Evolutionary conservation across 495 filamentous ascomycete species (phyloP).

Genomic region (Aspergillus affinis): DNA sequence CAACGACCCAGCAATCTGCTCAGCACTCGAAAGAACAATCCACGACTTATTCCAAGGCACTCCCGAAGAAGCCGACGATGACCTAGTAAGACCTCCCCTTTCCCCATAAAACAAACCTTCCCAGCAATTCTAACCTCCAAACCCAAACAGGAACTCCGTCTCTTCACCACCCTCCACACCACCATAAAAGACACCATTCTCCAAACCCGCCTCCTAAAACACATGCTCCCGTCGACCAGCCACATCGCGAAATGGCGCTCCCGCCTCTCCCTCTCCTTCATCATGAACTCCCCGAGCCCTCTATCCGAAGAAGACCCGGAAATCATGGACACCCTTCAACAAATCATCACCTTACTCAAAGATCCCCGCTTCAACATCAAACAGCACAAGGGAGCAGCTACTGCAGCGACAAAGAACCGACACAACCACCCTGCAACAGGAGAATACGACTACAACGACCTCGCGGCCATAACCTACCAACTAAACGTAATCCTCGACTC

Average conservation of each 20-base stretch:
- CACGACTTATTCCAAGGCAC: slow-evolving; percentile 38
- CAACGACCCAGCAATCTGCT: slow-evolving; percentile 35
- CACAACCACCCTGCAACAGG: neutral
- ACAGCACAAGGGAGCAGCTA: slow-evolving; percentile 16
- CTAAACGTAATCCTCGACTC: slow-evolving; percentile 74
- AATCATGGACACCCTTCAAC: slow-evolving; percentile 48
- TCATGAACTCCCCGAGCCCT: slow-evolving; percentile 52
- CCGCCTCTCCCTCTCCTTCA: slow-evolving; percentile 70
- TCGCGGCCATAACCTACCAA: slow-evolving; percentile 62
- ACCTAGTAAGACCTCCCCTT: slow-evolving; percentile 26
- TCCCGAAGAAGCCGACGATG: slow-evolving; percentile 27
- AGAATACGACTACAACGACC: slow-evolving; percentile 64
- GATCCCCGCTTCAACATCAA: slow-evolving; percentile 50
- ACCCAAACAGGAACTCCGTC: slow-evolving; percentile 53
- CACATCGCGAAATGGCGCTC: slow-evolving; percentile 62
- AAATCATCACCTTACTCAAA: slow-evolving; percentile 52
- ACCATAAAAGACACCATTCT: slow-evolving; percentile 51
- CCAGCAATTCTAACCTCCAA: no score
- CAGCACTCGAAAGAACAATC: slow-evolving; percentile 48
- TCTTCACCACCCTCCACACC: slow-evolving; percentile 52
- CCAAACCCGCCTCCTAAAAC: slow-evolving; percentile 58
- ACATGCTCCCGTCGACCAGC: slow-evolving; percentile 53
- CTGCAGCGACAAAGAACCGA: slow-evolving; percentile 9
- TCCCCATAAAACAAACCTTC: neutral
- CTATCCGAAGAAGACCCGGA: slow-evolving; percentile 44